These are phyloP conservation scores for Solanum chiquidenum DNA, from an alignment of 257 asterid species.

Conservation along the genomic window DNA sequence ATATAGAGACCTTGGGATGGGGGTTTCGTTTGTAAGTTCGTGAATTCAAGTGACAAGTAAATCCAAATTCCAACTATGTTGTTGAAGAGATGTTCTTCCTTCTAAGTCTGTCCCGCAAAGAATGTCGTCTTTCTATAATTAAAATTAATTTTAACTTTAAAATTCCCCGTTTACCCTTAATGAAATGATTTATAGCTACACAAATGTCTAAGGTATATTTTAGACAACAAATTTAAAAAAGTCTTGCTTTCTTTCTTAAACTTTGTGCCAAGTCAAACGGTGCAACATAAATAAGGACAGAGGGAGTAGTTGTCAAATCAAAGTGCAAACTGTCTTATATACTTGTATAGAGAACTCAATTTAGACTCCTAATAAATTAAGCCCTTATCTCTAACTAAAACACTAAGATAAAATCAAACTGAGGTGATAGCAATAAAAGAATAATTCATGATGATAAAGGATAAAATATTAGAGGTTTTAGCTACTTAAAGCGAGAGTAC, in stretches of 20 bases:
- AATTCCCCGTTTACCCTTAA: not conserved
- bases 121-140: not conserved
- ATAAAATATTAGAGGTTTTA: not conserved
- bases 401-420: not conserved
- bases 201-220: not conserved
- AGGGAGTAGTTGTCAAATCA: not conserved
- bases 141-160: not conserved
- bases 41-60: not conserved
- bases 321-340: not conserved
- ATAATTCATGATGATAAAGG: not conserved
- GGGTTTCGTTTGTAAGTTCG: not conserved
- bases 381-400: not conserved
- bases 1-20: not conserved
- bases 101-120: not conserved
- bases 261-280: not conserved
- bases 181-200: not conserved
- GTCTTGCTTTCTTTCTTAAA: not conserved
- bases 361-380: not conserved
- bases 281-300: not conserved
- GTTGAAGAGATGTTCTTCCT: not conserved
- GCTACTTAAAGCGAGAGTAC: not conserved
- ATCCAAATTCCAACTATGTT: not conserved
- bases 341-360: not conserved
- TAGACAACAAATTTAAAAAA: not conserved
- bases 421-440: not conserved